Evolutionary conservation across 352 stramenopile genomes (phyloP).

Genomic region (Plasmopara muralis): DNA sequence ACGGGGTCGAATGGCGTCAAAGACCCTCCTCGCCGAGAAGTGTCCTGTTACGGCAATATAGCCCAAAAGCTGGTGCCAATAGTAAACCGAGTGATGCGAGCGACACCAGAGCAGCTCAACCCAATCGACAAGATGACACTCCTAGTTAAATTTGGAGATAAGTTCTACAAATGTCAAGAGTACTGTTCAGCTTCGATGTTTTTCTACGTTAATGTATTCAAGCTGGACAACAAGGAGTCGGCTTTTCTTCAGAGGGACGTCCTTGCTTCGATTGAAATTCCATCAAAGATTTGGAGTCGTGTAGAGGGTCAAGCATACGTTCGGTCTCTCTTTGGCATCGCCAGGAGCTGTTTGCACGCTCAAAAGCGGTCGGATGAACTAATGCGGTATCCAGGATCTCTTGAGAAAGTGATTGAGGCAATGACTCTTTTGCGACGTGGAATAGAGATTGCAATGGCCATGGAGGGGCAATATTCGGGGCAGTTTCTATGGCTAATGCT

Average conservation of each 20-base stretch:
- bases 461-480: constrained; percentile 28
- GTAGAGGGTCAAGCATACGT: constrained; percentile 30
- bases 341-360: constrained; percentile 35
- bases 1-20: constrained; percentile 2
- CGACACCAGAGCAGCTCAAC: constrained; percentile 26
- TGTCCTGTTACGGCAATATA: constrained; percentile 38
- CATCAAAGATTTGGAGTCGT: background rate
- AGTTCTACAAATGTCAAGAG: constrained; percentile 38
- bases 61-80: constrained; percentile 36
- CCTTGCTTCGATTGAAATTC: constrained; percentile 1
- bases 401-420: constrained; percentile 39
- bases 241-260: constrained; percentile 9
- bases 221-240: constrained; percentile 5
- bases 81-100: constrained; percentile 26
- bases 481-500: constrained; percentile 52
- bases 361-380: constrained; percentile 29
- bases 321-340: constrained; percentile 36
- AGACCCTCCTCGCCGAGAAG: constrained; percentile 15
- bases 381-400: constrained; percentile 38
- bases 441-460: constrained; percentile 34
- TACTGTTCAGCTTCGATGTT: constrained; percentile 38
- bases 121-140: constrained; percentile 30
- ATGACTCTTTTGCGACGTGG: constrained; percentile 32
- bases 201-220: constrained; percentile 42
- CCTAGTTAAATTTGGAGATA: constrained; percentile 43